Evolutionary conservation across 2,329 filamentous ascomycete genomes (phyloP), one percentile per base, ranked within the genome.

Genomic region (Colletotrichum sp.): DNA sequence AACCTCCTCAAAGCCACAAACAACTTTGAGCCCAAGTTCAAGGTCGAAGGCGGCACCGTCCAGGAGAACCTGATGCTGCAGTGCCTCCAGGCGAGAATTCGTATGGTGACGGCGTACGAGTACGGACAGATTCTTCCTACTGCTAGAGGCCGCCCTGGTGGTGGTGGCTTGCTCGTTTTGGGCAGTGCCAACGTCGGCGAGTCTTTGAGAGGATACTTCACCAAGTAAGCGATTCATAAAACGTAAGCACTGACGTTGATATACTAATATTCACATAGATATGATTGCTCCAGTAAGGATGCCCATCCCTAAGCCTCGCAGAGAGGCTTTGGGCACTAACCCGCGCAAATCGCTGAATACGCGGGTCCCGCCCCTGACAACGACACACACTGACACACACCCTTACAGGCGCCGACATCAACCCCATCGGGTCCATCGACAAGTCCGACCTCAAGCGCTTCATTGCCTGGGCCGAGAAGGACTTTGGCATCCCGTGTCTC

Each of bases 391-490:
- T 78, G 24, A 75, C 60, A 52, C 18, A 61, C 28, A 28, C 58
- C 28, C 13, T 32, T 16, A 52, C 28, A 75, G 73, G 73, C 55
- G 78, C 78, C 10, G 78, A 79, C 77, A 87, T 93, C 81, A 92
- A 93, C 78, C 92, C 92, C 5, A 93, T 94, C 66, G 92, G 91
- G 18, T 88, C 88, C 8, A 89, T 89, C 48, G 84, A 84, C 73
- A 95, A 95, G 82, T 91, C 88, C 3, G 94, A 96, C 79, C 85
- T 95, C 2, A 94, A 94, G 82, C 84, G 89, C 12, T 95, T 96
- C 84, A 94, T 95, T 75, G 85, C 84, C n/a, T 95, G 91, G 88
- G 90, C 92, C 4, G 83, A 87, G 68, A 84, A 82, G 21, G 84
- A 88, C 43, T 95, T 94, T 80, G 82, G 89, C 7, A 83, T 96